Evolutionary conservation across 129 eudicot genomes (phyloP).

Genomic region (Flaveria robusta): DNA sequence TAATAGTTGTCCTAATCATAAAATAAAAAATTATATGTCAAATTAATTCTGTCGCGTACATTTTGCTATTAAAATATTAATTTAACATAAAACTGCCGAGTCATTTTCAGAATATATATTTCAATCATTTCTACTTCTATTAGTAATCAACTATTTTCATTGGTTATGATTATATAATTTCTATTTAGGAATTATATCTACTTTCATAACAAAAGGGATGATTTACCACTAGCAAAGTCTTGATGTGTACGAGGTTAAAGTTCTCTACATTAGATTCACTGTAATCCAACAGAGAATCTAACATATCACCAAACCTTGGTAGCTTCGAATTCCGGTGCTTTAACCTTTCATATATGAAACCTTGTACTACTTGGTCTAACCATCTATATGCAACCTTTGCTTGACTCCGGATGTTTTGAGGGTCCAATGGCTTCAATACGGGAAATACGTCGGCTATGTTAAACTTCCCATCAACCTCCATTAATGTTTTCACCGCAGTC

Average conservation of each 20-base stretch:
- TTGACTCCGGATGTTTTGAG: not conserved
- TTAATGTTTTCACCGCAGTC: not conserved
- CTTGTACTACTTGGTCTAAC: not conserved
- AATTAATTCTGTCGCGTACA: too few species aligned
- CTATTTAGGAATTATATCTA: not conserved
- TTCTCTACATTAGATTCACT: not conserved
- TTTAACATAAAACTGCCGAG: too few species aligned
- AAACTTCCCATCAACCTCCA: not conserved
- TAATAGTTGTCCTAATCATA: too few species aligned
- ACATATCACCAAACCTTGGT: not conserved
- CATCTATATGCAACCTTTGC: not conserved
- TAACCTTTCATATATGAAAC: not conserved
- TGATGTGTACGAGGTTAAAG: not conserved
- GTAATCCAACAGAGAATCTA: not conserved
- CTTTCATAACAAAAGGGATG: not conserved
- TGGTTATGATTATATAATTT: not conserved
- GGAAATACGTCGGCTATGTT: conserved; percentile 1
- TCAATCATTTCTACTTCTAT: too few species aligned
- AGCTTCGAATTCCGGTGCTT: not conserved
- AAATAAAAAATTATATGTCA: too few species aligned
- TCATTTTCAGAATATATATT: too few species aligned
- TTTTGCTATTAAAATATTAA: too few species aligned
- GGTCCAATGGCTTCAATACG: not conserved
- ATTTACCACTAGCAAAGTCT: not conserved
- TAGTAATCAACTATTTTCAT: too few species aligned